Evolutionary conservation across 805 yeast genomes (phyloP), one percentile per base, ranked within the genome.

Genomic region (Starmerella stigmatis): DNA sequence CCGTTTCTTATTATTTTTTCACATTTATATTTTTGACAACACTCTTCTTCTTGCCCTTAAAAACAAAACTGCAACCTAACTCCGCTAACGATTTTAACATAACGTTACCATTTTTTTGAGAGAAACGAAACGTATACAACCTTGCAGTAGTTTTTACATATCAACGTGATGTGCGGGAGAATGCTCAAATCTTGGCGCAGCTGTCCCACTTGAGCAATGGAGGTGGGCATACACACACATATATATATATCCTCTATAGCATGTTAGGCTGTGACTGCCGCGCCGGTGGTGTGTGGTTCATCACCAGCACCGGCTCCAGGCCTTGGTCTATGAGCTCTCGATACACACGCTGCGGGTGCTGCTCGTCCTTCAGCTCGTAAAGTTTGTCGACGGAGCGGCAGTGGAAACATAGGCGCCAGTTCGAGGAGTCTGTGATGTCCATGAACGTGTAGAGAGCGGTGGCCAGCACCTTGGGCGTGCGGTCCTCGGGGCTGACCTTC

Each of bases 241-340:
- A n/a, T n/a, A n/a, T n/a, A 15, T 7, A 6, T 8, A 8, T 8
- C 9, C n/a, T 32, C 20, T 34, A 34, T 6, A 34, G 38, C 38
- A 34, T 34, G 28, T 34, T 34, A 4, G 38, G 38, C 27, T 34
- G 38, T 13, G 38, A 34, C 13, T 34, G 38, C n/a, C 38, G 38
- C 19, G 38, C 38, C 9, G 15, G 16, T n/a, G 38, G 38, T 6
- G 13, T 19, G 10, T 34, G 38, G 28, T 34, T 22, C 27, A 34
- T 21, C 17, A 34, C 38, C 5, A 34, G 38, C 10, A 34, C 28
- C 10, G 38, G 38, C 12, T 34, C 38, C 38, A 34, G 21, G 21
- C 38, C 38, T 20, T 34, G 38, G 11, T 34, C 38, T 12, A 22
- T 22, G 38, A 34, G 38, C 19, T 34, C 38, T 21, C 38, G 12